Evolutionary conservation across 371 early-diverging fungal species (phyloP), one percentile per base, ranked within the genome.

Genomic region (Actinomortierella wolfii): DNA sequence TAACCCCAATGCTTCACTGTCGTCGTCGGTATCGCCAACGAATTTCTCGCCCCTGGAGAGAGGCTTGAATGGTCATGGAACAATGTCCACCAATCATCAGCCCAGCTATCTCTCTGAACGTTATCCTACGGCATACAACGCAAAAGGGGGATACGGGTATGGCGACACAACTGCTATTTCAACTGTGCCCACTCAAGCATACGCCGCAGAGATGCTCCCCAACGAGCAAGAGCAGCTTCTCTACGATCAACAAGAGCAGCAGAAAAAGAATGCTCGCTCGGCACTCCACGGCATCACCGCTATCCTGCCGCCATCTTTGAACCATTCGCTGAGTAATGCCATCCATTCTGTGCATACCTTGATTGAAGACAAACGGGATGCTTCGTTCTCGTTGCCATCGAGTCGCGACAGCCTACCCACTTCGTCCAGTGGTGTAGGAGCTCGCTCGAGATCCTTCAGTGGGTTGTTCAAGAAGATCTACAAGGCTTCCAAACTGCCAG

Each of bases 401-500:
- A 68, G 53, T 52, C 63, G 63, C 9, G 41, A 9, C 41, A 7
- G 7, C 41, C 7, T 41, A 9, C 7, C 45, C 5, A 20, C 15
- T 17, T 17, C 53, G 56, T 9, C 39, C 47, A 2, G 56, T 53
- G 43, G 64, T 59, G 21, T 59, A 56, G 3, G 13, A 40, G n/a
- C 42, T 34, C 34, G 62, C 23, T 42, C 63, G 6, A 48, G 45
- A 28, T 71, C 73, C 15, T 40, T 34, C 1, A 58, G 61, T 1
- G 71, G 66, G 0, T 50, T 56, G 61, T 3, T 51, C 7, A 21
- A 60, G 46, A 60, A 61, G 48, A 23, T 71, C 2, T 71, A 71
- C 59, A 66, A 62, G 28, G 67, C 63, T 17, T 41, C 51, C 29
- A 79, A 79, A 53, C 78, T 87, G 58, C 67, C 80, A 9, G 48